Evolutionary conservation across 208 protist genomes (phyloP).

Genomic region (Trypanosoma caninum): DNA sequence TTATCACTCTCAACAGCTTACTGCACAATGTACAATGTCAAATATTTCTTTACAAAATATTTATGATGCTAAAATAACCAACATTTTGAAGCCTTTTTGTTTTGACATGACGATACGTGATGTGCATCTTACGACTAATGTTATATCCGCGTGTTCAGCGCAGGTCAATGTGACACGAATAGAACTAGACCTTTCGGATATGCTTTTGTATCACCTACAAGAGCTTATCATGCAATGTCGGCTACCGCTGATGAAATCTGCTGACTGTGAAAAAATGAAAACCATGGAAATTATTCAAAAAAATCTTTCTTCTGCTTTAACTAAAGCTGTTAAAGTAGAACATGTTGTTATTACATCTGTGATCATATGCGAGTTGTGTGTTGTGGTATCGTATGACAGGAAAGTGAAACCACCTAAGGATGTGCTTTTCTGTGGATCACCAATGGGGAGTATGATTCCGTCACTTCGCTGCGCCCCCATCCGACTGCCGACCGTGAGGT

Average conservation of each 20-base stretch:
- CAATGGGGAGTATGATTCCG: slow-evolving; percentile 40
- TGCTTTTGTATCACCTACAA: slow-evolving; percentile 56
- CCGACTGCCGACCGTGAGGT: slow-evolving; percentile 34
- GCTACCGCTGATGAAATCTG: slow-evolving; percentile 10
- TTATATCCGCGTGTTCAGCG: slow-evolving; percentile 26
- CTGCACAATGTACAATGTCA: slow-evolving; percentile 46
- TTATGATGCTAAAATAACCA: slow-evolving; percentile 28
- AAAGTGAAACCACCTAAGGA: slow-evolving; percentile 43
- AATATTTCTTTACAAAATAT: slow-evolving; percentile 34
- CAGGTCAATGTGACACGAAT: slow-evolving; percentile 41
- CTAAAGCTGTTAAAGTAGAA: slow-evolving; percentile 14
- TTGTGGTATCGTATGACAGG: slow-evolving; percentile 56
- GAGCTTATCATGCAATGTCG: slow-evolving; percentile 20
- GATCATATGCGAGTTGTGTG: slow-evolving; percentile 30
- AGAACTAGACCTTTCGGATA: slow-evolving; percentile 46
- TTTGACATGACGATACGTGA: slow-evolving; percentile 48
- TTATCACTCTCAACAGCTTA: slow-evolving; percentile 21
- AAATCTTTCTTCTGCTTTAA: not conserved
- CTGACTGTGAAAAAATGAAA: too few relatives aligned
- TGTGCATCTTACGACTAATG: slow-evolving; percentile 10
- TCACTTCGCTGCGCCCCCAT: slow-evolving; percentile 55
- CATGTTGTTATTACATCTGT: slow-evolving; percentile 25
- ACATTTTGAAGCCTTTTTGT: slow-evolving; percentile 41
- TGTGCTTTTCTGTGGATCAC: slow-evolving; percentile 42
- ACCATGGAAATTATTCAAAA: not conserved